Evolutionary conservation across 257 asterid species (phyloP), one percentile per base, ranked within the genome.

Genomic region (Solanum bulbocastanum): DNA sequence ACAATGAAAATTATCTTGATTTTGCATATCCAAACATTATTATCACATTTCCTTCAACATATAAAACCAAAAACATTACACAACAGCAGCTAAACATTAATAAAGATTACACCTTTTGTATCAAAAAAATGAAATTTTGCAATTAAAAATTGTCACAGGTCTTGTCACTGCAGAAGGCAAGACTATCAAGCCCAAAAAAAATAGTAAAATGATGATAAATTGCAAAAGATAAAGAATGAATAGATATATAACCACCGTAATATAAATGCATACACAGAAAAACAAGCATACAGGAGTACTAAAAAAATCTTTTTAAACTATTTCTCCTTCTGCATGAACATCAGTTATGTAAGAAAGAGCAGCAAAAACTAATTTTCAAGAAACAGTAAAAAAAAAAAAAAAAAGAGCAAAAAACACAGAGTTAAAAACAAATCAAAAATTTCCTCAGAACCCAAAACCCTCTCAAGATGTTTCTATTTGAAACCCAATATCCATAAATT

Each of bases 401-500:
- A 11, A 40, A 13, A 46, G 14, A 87, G 52, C 85, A 69, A 93
- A 93, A 88, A 87, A 88, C 93, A 90, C 83, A 60, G 44, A 91
- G 72, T 86, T 88, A 65, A 85, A 84, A 92, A 95, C 98, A 90
- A 92, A 89, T 78, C 5, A 30, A 88, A 88, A 90, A 13, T 65
- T 33, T 58, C 87, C 91, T 91, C 86, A 91, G 87, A 92, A 89
- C 86, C 83, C 87, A 87, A 89, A 91, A 87, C 89, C 93, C 89
- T 88, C 65, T 73, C 68, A 82, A 85, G 90, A 91, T 84, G 89
- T 92, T 90, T 92, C 90, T 74, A 89, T 89, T 93, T 89, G 89
- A 88, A 91, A 91, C 88, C 94, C 95, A 91, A 93, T 44, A 90
- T 88, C 88, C 85, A 37, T 83, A 87, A 93, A 87, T 87, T 83